Conservation (phyloP, 352 stramenopile species). For the Hyaloperonospora brassicae region DNA sequence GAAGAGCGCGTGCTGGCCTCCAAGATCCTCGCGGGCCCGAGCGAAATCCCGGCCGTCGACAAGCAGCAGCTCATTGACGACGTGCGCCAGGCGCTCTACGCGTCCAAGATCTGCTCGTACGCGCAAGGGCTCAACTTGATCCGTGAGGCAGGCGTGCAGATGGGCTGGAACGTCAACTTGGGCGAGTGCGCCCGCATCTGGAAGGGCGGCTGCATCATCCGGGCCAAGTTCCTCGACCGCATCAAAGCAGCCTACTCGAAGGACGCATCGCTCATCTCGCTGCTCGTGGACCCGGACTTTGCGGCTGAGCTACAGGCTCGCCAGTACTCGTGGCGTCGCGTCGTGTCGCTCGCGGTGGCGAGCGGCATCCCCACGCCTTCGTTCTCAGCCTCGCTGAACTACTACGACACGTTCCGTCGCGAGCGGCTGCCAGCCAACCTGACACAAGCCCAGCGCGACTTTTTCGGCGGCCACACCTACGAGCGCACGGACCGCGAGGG, state of each 20-base stretch:
- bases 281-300: slow-evolving; percentile 97
- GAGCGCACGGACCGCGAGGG: slow-evolving; percentile 92
- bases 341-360: slow-evolving; percentile 94
- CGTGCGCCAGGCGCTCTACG: slow-evolving; percentile 94
- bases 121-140: slow-evolving; percentile 95
- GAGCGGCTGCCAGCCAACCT: slow-evolving; percentile 93
- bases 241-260: slow-evolving; percentile 93
- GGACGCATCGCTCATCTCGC: slow-evolving; percentile 89
- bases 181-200: slow-evolving; percentile 97
- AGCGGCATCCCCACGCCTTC: slow-evolving; percentile 89
- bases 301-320: slow-evolving; percentile 91
- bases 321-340: slow-evolving; percentile 93
- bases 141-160: slow-evolving; percentile 88
- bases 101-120: slow-evolving; percentile 98
- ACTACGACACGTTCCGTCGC: slow-evolving; percentile 98
- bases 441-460: slow-evolving; percentile 98
- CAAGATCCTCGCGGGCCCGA: slow-evolving; percentile 90
- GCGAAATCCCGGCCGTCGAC: slow-evolving; percentile 88
- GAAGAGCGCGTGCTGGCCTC: slow-evolving; percentile 91
- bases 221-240: slow-evolving; percentile 93
- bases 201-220: slow-evolving; percentile 99
- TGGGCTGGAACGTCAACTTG: slow-evolving; percentile 96
- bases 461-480: slow-evolving; percentile 99
- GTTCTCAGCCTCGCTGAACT: slow-evolving; percentile 91
- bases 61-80: slow-evolving; percentile 95